phyloP scores from a whole-genome alignment of 805 yeast species.

The Saccharomycopsis oosterbeekiorum region DNA sequence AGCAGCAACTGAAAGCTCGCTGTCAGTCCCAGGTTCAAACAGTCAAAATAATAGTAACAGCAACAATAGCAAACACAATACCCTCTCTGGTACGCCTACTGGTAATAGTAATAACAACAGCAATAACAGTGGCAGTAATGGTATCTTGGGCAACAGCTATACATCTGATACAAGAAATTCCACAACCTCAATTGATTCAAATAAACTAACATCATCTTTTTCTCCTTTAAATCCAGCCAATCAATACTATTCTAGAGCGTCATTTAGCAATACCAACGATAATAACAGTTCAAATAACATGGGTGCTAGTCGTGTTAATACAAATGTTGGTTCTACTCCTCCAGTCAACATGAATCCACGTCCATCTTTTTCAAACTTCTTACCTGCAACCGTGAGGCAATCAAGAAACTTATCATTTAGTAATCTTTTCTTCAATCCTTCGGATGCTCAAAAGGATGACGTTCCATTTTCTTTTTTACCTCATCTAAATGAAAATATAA shows the following conservation, averaged over 20 bases:
- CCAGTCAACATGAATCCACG: constrained; percentile 3
- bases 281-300: neutral
- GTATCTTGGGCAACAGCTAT: neutral
- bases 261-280: neutral
- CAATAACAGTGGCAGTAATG: neutral
- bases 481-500: constrained; percentile 8
- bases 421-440: constrained; percentile 5
- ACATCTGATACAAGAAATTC: neutral
- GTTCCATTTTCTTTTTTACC: constrained; percentile 9
- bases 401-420: constrained; percentile 9
- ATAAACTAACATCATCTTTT: neutral
- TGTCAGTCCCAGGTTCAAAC: neutral
- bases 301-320: neutral
- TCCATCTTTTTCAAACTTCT: neutral
- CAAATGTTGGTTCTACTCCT: neutral
- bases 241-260: neutral
- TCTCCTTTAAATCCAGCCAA: neutral
- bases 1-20: neutral
- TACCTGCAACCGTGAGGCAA: constrained; percentile 1
- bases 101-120: neutral
- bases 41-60: neutral
- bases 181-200: neutral
- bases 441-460: neutral
- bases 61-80: neutral
- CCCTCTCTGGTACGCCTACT: neutral